Base-by-base conservation (phyloP, 148 eudicot species). In the Heliosperma pusillum region DNA sequence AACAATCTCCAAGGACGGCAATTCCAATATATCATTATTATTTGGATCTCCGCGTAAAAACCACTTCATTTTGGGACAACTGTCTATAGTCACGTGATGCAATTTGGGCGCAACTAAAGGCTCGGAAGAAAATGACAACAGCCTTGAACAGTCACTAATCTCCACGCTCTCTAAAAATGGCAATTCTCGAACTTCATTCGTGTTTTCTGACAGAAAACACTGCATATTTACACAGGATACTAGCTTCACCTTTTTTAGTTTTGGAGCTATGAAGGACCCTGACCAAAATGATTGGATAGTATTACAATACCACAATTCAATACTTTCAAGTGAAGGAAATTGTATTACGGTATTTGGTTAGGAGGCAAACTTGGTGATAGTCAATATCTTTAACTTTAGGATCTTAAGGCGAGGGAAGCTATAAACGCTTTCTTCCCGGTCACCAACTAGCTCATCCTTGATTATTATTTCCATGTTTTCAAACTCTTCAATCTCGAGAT, bases 381-480 rank as follows among this genome's bases (percentile, higher is more conserved):
- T 5, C n/a, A 20, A 16, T 0, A 2, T 0, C 13, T n/a, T 0
- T 7, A 66, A n/a, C 0, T 0, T 0, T 5, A 66, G 10, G 70
- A 13, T 36, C 70, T 66, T 36, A n/a, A 66, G 70, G 16, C 50
- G 50, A 66, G 70, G 50, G 52, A 66, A 66, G 0, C n/a, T 24
- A 10, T 36, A 40, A 66, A 9, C 70, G 7, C 16, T 6, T 15
- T n/a, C 70, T 17, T 40, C 10, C 4, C 0, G 26, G 7, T 42
- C 12, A 21, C 13, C 52, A n/a, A 19, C 53, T 5, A 7, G 9
- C 30, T 68, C 19, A 22, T 21, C 62, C 74, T 11, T 21, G 30
- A 68, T 68, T 9, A 68, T 22, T 11, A 27, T 45, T 16, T 71
- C 45, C 45, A 71, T 7, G 1, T 17, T 2, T 26, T 17, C 15